phyloP scores from a whole-genome alignment of 2,329 filamentous ascomycete species.

The Ophiosphaerella herpotricha region DNA sequence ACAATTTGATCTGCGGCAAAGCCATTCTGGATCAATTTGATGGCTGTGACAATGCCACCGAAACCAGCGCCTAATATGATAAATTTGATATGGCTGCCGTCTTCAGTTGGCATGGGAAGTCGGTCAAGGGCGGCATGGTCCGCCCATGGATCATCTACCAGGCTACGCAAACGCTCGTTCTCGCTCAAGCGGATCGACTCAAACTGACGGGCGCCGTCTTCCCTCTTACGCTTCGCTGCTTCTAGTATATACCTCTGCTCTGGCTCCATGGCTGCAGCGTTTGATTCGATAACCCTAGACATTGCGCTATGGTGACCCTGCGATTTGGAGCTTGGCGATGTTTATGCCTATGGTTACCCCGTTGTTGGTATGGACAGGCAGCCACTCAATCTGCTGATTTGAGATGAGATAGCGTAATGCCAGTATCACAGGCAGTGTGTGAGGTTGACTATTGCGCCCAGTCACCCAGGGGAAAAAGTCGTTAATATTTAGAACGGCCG shows the following conservation, averaged over 20 bases:
- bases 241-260: conserved; percentile 19
- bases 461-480: too few relatives aligned
- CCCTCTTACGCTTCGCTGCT: conserved; percentile 18
- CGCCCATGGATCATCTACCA: conserved; percentile 17
- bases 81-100: conserved; percentile 18
- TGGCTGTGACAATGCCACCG: conserved; percentile 47
- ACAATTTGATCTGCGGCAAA: conserved; percentile 41
- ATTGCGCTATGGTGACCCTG: neutral
- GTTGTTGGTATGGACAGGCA: too few relatives aligned
- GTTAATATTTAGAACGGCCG: too few relatives aligned
- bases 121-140: conserved; percentile 19
- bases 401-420: too few relatives aligned
- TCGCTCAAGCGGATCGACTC: conserved; percentile 16
- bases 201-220: conserved; percentile 16
- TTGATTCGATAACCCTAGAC: conserved; percentile 8
- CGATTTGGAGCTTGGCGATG: too few relatives aligned
- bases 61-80: conserved; percentile 50
- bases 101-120: conserved; percentile 7
- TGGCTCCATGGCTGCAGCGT: conserved; percentile 6
- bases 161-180: conserved; percentile 12
- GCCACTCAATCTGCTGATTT: too few relatives aligned
- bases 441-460: too few relatives aligned
- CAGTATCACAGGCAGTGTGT: too few relatives aligned
- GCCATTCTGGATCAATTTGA: conserved; percentile 44
- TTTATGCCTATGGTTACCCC: too few relatives aligned